Evolutionary conservation across 768 basidiomycete species (phyloP), one percentile per base, ranked within the genome.

Genomic region (Paxillus rubicundulus): DNA sequence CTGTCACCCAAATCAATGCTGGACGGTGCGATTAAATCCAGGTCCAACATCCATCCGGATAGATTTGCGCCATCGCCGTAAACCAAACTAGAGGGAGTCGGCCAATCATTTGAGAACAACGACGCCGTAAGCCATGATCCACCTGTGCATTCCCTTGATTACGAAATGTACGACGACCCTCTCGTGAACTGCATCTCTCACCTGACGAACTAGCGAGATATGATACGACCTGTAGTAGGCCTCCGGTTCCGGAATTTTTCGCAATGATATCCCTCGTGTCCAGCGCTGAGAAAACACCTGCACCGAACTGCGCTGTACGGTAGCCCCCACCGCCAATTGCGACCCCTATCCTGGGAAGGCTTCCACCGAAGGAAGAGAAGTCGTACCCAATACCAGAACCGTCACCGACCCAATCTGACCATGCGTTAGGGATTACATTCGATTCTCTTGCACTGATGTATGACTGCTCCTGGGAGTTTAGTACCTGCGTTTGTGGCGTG

Each of bases 251-350:
- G 2, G 71, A 73, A 2, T 71, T 65, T 58, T 81, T 82, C 24
- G 84, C 74, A 14, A 82, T 77, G 2, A 67, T 64, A 51, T 88
- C 87, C 36, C 85, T 72, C 21, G 78, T 78, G 69, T 90, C 86
- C 42, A 87, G 66, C 1, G 74, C 84, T 13, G 71, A 75, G 17
- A 86, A 60, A 47, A 80, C 77, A 9, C 76, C 85, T 1, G 84
- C 87, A 18, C 80, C 85, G 51, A 77, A 86, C 53, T 81, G 79
- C 1, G 86, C 85, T 0, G 87, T 80, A 36, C 89, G 75, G 37
- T 84, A 77, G 0, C 87, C 87, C 13, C 85, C 85, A 2, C 89
- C 89, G 20, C 84, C 83, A 9, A 88, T 70, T 1, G 87, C 87
- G 45, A 88, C 72, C 2, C 79, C 86, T 21, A 88, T 68, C 47